phyloP scores from a whole-genome alignment of 2,329 filamentous ascomycete genomes.

The Triangularia setosa region DNA sequence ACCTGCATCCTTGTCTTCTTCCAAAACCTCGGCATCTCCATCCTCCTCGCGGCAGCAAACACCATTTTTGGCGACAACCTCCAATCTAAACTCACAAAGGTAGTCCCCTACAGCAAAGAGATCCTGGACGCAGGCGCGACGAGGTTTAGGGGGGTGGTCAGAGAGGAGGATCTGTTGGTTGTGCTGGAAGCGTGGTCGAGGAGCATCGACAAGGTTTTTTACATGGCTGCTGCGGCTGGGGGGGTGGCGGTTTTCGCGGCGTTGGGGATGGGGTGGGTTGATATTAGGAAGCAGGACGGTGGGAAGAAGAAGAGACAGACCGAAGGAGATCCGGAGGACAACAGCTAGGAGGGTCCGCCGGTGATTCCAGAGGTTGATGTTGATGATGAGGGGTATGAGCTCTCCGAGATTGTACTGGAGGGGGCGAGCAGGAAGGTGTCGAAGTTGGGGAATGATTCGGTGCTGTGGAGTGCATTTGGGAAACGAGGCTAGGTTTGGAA shows the following conservation, averaged over 20 bases:
- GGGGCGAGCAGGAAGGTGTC: not conserved
- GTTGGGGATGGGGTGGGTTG: conserved; percentile 45
- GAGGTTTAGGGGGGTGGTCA: conserved; percentile 34
- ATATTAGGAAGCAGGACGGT: conserved; percentile 36
- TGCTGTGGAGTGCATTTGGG: not conserved
- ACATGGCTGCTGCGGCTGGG: conserved; percentile 35
- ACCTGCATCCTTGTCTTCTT: conserved; percentile 27
- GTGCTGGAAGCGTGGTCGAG: conserved; percentile 38
- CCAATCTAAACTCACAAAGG: conserved; percentile 19
- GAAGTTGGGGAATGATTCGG: not conserved
- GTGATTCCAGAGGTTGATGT: not conserved
- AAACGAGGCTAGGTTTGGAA: not conserved
- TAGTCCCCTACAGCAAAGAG: conserved; percentile 27
- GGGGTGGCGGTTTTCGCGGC: conserved; percentile 35
- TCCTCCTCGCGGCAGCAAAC: conserved; percentile 27
- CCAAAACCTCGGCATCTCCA: conserved; percentile 26
- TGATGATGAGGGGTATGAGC: conserved; percentile 1
- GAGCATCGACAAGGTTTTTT: conserved; percentile 37
- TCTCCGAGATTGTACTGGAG: not conserved
- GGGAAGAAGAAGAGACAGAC: not conserved
- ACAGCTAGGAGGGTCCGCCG: not conserved
- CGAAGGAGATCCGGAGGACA: not conserved
- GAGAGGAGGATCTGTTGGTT: conserved; percentile 28
- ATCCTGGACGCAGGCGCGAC: conserved; percentile 38
- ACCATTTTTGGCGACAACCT: conserved; percentile 30